A percentile compares a stretch with the other conserved stretches of the same genome.
Evolutionary conservation across 2,329 filamentous ascomycete genomes (phyloP).

Genomic region (Aureobasidium sp.): DNA sequence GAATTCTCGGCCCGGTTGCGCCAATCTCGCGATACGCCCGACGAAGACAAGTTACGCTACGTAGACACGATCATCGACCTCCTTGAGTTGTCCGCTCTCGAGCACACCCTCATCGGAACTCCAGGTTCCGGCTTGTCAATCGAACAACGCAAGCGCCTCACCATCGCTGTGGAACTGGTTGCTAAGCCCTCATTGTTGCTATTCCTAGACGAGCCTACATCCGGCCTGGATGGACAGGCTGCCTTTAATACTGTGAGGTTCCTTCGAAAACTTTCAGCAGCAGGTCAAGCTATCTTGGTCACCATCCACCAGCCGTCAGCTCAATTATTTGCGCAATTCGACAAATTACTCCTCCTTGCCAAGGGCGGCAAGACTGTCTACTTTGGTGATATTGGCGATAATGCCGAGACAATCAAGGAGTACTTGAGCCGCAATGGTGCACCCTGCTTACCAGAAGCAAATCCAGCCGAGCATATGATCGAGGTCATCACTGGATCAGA

Average conservation of each 20-base stretch:
- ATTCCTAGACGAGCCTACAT: slow-evolving; percentile 55
- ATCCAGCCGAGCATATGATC: slow-evolving; percentile 71
- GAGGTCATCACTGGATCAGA: slow-evolving; percentile 69
- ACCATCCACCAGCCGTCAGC: slow-evolving; percentile 40
- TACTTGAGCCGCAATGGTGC: slow-evolving; percentile 54
- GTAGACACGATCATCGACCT: slow-evolving; percentile 61
- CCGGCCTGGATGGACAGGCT: slow-evolving; percentile 57
- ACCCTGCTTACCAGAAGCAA: slow-evolving; percentile 45
- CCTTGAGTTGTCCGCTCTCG: slow-evolving; percentile 60
- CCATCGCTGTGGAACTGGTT: slow-evolving; percentile 44
- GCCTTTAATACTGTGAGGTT: slow-evolving; percentile 59
- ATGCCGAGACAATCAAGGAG: slow-evolving; percentile 34
- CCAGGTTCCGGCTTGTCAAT: slow-evolving; percentile 55
- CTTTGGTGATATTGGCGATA: slow-evolving; percentile 41
- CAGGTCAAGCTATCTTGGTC: slow-evolving; percentile 40
- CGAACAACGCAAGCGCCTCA: slow-evolving; percentile 56
- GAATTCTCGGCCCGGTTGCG: slow-evolving; percentile 60
- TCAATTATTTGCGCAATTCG: slow-evolving; percentile 41
- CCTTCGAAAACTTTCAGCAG: slow-evolving; percentile 52
- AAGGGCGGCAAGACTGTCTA: slow-evolving; percentile 41
- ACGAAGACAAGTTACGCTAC: slow-evolving; percentile 54
- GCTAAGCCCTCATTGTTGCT: slow-evolving; percentile 45
- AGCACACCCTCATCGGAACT: slow-evolving; percentile 56
- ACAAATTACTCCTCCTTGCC: slow-evolving; percentile 38
- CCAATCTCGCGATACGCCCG: slow-evolving; percentile 52